Percentiles rank a stretch among this genome's conserved stretches.
phyloP scores from a whole-genome alignment of 352 stramenopile genomes.

The Pythium insidiosum region DNA sequence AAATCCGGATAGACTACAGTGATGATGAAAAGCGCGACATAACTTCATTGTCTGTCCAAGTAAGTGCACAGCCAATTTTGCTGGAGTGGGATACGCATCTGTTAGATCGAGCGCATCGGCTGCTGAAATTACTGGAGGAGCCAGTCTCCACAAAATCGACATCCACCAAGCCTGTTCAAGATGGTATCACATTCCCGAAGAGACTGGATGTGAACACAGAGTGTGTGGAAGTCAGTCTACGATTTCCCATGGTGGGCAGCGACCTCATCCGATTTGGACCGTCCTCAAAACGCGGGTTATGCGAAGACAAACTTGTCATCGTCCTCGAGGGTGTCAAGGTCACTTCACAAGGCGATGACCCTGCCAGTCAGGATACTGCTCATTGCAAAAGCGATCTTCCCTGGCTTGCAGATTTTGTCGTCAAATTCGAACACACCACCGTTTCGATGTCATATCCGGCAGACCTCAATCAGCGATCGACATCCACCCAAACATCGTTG shows the following conservation, averaged over 20 bases:
- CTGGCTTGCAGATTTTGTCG: slow-evolving; percentile 64
- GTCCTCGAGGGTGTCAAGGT: slow-evolving; percentile 59
- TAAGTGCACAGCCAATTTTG: slow-evolving; percentile 67
- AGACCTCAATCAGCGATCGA: slow-evolving; percentile 43
- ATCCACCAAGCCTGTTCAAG: too few relatives aligned
- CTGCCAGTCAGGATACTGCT: not conserved
- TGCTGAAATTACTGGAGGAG: slow-evolving; percentile 71
- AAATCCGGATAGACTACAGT: slow-evolving; percentile 51
- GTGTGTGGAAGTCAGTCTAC: slow-evolving; percentile 57
- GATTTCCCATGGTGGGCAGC: slow-evolving; percentile 81
- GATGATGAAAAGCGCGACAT: too few relatives aligned
- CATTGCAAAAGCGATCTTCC: slow-evolving; percentile 19
- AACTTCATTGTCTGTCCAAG: slow-evolving; percentile 46
- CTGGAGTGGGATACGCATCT: slow-evolving; percentile 87
- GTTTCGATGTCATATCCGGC: slow-evolving; percentile 42
- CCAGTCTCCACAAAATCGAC: too few relatives aligned
- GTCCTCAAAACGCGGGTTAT: slow-evolving; percentile 71
- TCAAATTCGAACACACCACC: slow-evolving; percentile 41
- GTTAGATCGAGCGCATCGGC: slow-evolving; percentile 61
- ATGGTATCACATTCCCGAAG: slow-evolving; percentile 28
- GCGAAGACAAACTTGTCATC: slow-evolving; percentile 74
- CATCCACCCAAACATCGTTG: slow-evolving; percentile 26
- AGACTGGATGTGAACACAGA: slow-evolving; percentile 66
- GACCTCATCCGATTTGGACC: slow-evolving; percentile 75
- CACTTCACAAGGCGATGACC: slow-evolving; percentile 16